phyloP scores from a whole-genome alignment of 176 grass and related monocot species.

The Musa troglodytarum region DNA sequence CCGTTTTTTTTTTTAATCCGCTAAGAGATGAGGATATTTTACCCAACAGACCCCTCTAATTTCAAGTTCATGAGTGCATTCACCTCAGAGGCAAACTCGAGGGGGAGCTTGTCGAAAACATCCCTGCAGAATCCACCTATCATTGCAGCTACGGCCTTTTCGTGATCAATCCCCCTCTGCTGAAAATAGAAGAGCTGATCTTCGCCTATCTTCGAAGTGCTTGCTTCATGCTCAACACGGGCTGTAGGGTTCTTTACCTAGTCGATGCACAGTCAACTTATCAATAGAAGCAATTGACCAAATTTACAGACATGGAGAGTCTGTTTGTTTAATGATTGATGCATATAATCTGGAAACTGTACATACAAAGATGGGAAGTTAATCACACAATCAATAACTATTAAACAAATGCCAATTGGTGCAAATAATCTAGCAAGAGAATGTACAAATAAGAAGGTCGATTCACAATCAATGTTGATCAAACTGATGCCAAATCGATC shows the following conservation, averaged over 20 bases:
- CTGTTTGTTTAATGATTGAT: not conserved
- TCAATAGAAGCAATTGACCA: not conserved
- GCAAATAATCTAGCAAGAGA: not conserved
- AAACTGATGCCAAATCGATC: no score
- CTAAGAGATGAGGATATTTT: slow-evolving; percentile 20
- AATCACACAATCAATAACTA: not conserved
- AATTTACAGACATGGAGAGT: not conserved
- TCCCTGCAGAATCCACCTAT: slow-evolving; percentile 89
- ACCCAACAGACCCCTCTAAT: slow-evolving; percentile 92
- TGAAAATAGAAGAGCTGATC: slow-evolving; percentile 98
- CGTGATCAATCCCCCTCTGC: slow-evolving; percentile 91
- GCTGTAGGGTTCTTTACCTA: slow-evolving; percentile 71
- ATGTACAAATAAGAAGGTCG: not conserved
- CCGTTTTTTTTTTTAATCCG: not conserved
- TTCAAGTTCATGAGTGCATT: slow-evolving; percentile 92
- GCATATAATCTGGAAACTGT: not conserved
- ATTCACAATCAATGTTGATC: no score
- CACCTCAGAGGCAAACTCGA: slow-evolving; percentile 86
- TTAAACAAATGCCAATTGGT: no score
- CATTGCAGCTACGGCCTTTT: slow-evolving; percentile 92
- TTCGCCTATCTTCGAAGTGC: slow-evolving; percentile 98
- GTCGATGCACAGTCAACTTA: slow-evolving; percentile 12
- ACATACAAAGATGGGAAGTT: not conserved
- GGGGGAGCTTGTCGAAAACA: slow-evolving; percentile 81
- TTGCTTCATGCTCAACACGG: slow-evolving; percentile 87